Evolutionary conservation across 1,284 basidiomycete species (phyloP).

Genomic region (Albatrellus sp.): DNA sequence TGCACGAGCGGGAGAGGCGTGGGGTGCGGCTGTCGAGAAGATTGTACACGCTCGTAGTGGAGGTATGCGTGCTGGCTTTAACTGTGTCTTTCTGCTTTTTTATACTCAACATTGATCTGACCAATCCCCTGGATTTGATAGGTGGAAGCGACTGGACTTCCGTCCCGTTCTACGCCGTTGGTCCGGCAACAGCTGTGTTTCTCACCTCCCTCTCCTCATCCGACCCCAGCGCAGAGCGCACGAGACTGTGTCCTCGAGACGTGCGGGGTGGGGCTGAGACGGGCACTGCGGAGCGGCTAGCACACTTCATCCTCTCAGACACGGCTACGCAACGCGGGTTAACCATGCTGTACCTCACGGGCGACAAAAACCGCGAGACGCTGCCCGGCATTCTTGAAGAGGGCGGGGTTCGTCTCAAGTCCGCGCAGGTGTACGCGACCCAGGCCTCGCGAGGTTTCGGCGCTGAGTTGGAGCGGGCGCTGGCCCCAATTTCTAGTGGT

Average conservation of each 20-base stretch:
- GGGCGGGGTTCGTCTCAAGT: slow-evolving; percentile 30
- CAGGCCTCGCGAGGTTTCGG: slow-evolving; percentile 39
- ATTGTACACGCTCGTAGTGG: slow-evolving; percentile 8
- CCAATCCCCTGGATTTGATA: slow-evolving; percentile 5
- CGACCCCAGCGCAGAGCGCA: slow-evolving; percentile 11
- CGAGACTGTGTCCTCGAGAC: slow-evolving; percentile 24
- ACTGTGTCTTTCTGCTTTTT: background rate
- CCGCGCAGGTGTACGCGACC: slow-evolving; percentile 59
- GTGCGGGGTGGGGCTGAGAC: slow-evolving; percentile 35
- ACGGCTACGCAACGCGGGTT: slow-evolving; percentile 6
- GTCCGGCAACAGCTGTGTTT: slow-evolving; percentile 42
- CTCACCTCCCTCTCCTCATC: slow-evolving; percentile 25
- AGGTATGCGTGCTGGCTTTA: slow-evolving; percentile 1
- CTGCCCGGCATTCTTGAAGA: slow-evolving; percentile 37
- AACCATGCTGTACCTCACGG: slow-evolving; percentile 56
- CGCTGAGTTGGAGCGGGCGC: slow-evolving; percentile 25
- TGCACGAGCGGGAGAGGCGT: slow-evolving; percentile 57
- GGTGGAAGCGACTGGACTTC: slow-evolving; percentile 28
- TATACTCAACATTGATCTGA: background rate
- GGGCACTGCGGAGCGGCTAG: slow-evolving; percentile 58
- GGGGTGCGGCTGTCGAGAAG: slow-evolving; percentile 29
- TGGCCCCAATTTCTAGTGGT: slow-evolving; percentile 13
- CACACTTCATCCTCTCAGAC: slow-evolving; percentile 38
- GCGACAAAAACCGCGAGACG: slow-evolving; percentile 72
- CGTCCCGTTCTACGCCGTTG: slow-evolving; percentile 67